Conservation (phyloP, 1,284 basidiomycete species). For the Malassezia arunalokei region DNA sequence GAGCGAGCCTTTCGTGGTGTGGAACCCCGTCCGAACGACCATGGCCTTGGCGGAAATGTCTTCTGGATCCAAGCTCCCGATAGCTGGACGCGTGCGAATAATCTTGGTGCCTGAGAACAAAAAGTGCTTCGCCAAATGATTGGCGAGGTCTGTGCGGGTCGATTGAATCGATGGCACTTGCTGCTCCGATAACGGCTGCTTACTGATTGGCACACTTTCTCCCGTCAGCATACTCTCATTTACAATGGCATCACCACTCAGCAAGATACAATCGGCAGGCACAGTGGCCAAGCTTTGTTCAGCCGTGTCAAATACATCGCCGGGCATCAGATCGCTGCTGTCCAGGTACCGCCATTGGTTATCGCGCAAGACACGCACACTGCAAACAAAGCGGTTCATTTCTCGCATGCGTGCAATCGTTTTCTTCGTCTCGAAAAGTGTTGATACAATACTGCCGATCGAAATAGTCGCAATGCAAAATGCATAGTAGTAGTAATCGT, state of each 20-base stretch:
- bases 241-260: slow-evolving; percentile 90
- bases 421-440: slow-evolving; percentile 73
- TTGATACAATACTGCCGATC: slow-evolving; percentile 68
- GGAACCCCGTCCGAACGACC: slow-evolving; percentile 87
- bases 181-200: slow-evolving; percentile 54
- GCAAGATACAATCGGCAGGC: slow-evolving; percentile 80
- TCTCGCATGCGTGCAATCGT: slow-evolving; percentile 88
- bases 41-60: slow-evolving; percentile 59
- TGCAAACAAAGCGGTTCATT: slow-evolving; percentile 84
- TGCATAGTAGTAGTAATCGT: slow-evolving; percentile 85
- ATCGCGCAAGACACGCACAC: slow-evolving; percentile 61
- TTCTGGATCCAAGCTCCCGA: slow-evolving; percentile 44
- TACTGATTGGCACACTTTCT: slow-evolving; percentile 85
- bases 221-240: slow-evolving; percentile 98
- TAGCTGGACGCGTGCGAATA: slow-evolving; percentile 61
- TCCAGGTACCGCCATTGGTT: slow-evolving; percentile 52
- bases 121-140: slow-evolving; percentile 71
- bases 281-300: slow-evolving; percentile 63
- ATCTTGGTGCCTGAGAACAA: slow-evolving; percentile 85
- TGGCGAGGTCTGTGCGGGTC: slow-evolving; percentile 50
- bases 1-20: slow-evolving; percentile 92
- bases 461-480: slow-evolving; percentile 94
- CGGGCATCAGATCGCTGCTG: slow-evolving; percentile 74
- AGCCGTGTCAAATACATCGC: slow-evolving; percentile 81
- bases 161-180: slow-evolving; percentile 26